A percentile compares a stretch with the other conserved stretches of the same genome.
Conservation (phyloP, 2,329 filamentous ascomycete species). For the Paecilomyces fulvus region DNA sequence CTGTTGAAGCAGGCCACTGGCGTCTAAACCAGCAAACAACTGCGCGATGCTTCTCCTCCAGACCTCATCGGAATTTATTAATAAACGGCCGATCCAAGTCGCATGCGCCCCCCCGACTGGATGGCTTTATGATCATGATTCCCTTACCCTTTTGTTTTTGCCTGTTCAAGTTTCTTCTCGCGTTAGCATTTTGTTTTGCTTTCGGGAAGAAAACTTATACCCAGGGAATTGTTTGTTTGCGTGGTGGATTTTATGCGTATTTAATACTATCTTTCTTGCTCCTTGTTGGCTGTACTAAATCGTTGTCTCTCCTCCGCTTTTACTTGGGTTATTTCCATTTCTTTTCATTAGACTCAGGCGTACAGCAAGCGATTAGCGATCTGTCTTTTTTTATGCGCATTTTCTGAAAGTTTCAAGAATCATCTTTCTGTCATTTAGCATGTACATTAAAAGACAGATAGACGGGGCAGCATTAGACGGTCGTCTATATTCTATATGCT, state of each 20-base stretch:
- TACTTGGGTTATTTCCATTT: neutral
- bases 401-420: neutral
- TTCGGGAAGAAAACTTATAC: neutral
- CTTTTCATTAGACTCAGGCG: neutral
- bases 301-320: neutral
- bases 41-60: neutral
- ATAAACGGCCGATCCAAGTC: neutral
- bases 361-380: neutral
- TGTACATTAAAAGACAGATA: neutral
- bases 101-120: neutral
- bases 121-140: neutral
- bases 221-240: neutral
- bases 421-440: neutral
- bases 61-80: neutral
- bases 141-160: neutral
- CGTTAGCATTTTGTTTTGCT: neutral
- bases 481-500: neutral
- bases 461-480: neutral
- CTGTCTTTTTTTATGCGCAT: neutral
- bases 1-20: constrained; percentile 16
- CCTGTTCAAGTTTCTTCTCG: neutral
- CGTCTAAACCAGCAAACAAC: neutral
- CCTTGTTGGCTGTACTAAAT: neutral
- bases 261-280: neutral
- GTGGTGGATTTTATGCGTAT: neutral